Conservation (phyloP, 257 asterid genomes). For the Penstemon eatonii region DNA sequence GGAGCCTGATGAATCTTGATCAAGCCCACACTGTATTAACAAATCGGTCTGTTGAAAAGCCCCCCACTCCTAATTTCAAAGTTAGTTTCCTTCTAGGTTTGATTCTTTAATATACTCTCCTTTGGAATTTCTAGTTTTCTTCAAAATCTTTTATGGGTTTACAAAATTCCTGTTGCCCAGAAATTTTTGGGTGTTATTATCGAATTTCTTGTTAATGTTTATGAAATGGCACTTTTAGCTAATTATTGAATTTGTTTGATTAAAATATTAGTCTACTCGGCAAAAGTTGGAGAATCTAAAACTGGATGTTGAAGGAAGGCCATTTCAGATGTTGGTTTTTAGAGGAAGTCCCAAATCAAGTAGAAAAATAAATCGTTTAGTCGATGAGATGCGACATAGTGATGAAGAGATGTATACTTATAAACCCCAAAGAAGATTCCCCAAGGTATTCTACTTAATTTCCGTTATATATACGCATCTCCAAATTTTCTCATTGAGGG, state of each 20-base stretch:
- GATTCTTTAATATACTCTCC: not conserved
- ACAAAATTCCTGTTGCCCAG: slow-evolving; percentile 9
- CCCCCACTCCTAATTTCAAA: slow-evolving; percentile 36
- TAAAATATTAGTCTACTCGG: slow-evolving; percentile 18
- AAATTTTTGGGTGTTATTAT: not conserved
- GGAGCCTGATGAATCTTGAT: slow-evolving; percentile 89
- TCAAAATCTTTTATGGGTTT: slow-evolving; percentile 9
- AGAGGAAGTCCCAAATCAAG: slow-evolving; percentile 84
- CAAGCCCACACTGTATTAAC: slow-evolving; percentile 69
- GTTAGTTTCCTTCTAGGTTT: slow-evolving; percentile 30
- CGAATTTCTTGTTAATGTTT: slow-evolving; percentile 1
- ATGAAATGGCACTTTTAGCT: not conserved
- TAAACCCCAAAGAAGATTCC: slow-evolving; percentile 48
- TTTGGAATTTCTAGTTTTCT: slow-evolving; percentile 19
- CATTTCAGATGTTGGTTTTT: slow-evolving; percentile 80
- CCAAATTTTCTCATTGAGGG: too few relatives aligned
- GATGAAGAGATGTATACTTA: slow-evolving; percentile 31
- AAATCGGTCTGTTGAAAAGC: slow-evolving; percentile 23
- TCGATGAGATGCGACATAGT: slow-evolving; percentile 57
- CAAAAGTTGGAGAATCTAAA: slow-evolving; percentile 50
- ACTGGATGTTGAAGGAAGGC: slow-evolving; percentile 69
- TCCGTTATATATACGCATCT: not conserved
- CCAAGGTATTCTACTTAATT: slow-evolving; percentile 40
- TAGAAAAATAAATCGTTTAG: slow-evolving; percentile 40
- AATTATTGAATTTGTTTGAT: not conserved